Percentiles rank a stretch among this genome's conserved stretches.
These are phyloP conservation scores for Chlorella sp. DNA, from an alignment of 139 green algal species.

Conservation along the genomic window DNA sequence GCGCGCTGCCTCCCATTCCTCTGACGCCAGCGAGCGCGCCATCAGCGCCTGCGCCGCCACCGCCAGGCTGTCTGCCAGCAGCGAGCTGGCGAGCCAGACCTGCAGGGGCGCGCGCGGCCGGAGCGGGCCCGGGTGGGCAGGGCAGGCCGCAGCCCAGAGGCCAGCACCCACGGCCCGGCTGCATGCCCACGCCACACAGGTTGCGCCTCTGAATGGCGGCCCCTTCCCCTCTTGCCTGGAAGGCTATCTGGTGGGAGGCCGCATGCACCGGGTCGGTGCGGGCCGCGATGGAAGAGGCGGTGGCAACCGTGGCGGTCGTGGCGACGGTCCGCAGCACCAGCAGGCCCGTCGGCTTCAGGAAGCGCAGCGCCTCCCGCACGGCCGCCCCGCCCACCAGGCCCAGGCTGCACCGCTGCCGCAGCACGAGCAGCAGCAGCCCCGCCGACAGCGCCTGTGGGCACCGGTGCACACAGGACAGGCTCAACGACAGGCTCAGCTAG, in stretches of 20 bases:
- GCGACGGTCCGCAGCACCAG: constrained; percentile 70
- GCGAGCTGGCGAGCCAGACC: constrained; percentile 74
- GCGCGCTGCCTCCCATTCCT: constrained; percentile 1
- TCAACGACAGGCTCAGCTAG: not conserved
- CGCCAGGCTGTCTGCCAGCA: constrained; percentile 79
- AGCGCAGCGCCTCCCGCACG: constrained; percentile 18
- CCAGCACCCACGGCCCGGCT: constrained; percentile 9
- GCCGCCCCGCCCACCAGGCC: constrained; percentile 14
- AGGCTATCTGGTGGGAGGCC: constrained; percentile 69
- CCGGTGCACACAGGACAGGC: not conserved
- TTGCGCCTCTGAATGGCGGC: no score
- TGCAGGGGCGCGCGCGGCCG: no score
- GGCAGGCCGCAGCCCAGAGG: not conserved
- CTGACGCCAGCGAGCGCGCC: constrained; percentile 50
- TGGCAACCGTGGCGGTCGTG: constrained; percentile 59
- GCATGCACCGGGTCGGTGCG: constrained; percentile 43
- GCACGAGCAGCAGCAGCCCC: constrained; percentile 31
- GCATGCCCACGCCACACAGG: no score
- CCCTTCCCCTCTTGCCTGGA: constrained; percentile 47
- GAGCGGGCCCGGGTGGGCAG: not conserved
- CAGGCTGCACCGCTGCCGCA: constrained; percentile 27
- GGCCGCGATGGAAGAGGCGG: constrained; percentile 62
- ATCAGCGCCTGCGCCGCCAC: constrained; percentile 81
- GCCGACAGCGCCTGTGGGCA: not conserved
- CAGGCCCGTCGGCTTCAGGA: constrained; percentile 46